Evolutionary conservation across 306 rosid genomes (phyloP), one percentile per base, ranked within the genome.

Genomic region (Spatholobus suberectus): DNA sequence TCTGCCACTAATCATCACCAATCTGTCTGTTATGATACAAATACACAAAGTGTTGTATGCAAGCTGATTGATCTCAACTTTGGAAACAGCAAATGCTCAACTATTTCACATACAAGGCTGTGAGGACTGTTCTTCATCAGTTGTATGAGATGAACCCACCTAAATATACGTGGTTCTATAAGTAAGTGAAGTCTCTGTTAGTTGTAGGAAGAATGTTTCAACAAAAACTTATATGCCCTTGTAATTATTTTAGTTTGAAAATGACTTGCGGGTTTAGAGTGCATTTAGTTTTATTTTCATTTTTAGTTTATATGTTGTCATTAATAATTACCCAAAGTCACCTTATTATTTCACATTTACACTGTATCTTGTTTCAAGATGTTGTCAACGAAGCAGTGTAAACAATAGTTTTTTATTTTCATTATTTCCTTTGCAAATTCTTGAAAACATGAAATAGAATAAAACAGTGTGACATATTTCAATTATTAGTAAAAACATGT

Each of bases 121-220:
- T 92, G 89, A 90, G 97, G 93, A 96, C 97, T 41, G 99, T 96
- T 70, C 87, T 96, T 85, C 92, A 87, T 85, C 99, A 96, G 81
- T 81, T 96, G 34, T 90, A 96, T 78, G 99, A 96, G 88, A 96
- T 96, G 98, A 93, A 96, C 12, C 99, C 99, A 2, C 92, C 97
- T 4, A 87, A 92, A 54, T 94, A 96, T 82, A 90, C 92, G 54
- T 96, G 98, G 97, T 87, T 96, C 75, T 96, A 96, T 18, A 89
- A 96, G 99, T 96, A 91, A 88, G 99, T 91, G 21, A 41, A 51
- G 37, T 79, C 35, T 66, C 71, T 46, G 3, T 55, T 24, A 43
- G 24, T 24, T 65, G 8, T 24, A 41, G 41, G 34, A 72, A 65
- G 37, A 71, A 57, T 57, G 40, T 67, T 76, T 79, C 70, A 27